Conservation (phyloP, 163 green algal genomes). For the Chlamydomonas reinhardtii region DNA sequence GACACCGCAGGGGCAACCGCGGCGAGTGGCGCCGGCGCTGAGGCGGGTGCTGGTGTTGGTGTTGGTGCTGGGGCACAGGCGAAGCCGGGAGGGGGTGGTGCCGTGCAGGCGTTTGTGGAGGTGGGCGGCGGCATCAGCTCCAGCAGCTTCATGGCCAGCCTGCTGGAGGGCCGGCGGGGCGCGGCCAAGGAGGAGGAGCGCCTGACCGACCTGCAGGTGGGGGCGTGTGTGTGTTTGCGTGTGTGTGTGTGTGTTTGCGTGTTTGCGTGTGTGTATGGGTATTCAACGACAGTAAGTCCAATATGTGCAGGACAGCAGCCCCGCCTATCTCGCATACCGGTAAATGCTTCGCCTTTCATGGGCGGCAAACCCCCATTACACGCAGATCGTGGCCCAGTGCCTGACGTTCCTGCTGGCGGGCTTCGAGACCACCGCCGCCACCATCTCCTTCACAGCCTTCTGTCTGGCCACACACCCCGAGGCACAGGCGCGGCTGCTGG, state of each 20-base stretch:
- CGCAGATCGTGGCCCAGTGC: constrained; percentile 68
- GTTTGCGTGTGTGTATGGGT: no score
- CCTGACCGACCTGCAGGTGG: constrained; percentile 4
- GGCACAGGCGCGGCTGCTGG: constrained; percentile 56
- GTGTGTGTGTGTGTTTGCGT: neutral
- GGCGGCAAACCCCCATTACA: no score
- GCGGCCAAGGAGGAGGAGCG: neutral
- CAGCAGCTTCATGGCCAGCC: constrained; percentile 20
- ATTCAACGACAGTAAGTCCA: no score
- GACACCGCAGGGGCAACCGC: neutral
- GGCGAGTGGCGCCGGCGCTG: neutral
- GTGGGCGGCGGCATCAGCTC: constrained; percentile 3
- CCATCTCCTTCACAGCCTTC: constrained; percentile 63
- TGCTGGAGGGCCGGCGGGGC: constrained; percentile 10
- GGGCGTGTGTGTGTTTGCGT: neutral
- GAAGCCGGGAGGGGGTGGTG: neutral
- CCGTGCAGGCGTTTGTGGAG: neutral
- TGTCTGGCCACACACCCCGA: constrained; percentile 55
- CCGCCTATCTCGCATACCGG: no score
- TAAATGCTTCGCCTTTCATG: no score
- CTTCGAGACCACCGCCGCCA: constrained; percentile 74
- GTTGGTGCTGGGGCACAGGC: neutral
- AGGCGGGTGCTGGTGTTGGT: neutral
- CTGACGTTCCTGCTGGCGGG: constrained; percentile 55
- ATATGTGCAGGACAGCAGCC: no score